Base-by-base conservation (phyloP, 2,329 filamentous ascomycete species). In the Neonectria faginata region DNA sequence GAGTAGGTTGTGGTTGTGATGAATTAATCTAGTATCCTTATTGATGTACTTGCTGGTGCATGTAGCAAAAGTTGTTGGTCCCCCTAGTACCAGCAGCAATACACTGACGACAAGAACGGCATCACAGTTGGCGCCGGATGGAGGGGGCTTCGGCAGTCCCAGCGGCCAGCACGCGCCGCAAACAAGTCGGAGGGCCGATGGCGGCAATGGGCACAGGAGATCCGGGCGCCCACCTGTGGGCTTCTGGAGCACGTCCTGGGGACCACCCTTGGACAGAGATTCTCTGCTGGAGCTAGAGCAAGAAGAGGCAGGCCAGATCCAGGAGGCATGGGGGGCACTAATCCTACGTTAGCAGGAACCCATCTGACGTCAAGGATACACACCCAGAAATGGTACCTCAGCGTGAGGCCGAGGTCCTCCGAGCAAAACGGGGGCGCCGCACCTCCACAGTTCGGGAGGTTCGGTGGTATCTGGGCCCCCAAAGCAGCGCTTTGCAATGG, bases 131-230 rank as follows among this genome's bases (percentile, higher is more conserved):
- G 65, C 60, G 42, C 65, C 70, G 70, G 71, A 60, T 71, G 61
- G 62, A 73, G 69, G 69, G 71, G 70, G 53, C 59, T 70, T 74
- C 71, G 71, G 71, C 63, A 66, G 64, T 71, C 69, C 70, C 69
- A 73, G 66, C 47, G 57, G 69, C 70, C 69, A 73, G 60, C 47
- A 59, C 62, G 60, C 55, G 55, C 55, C 63, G 68, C 55, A 63
- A 39, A 36, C 60, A 44, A 54, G 45, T 68, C 60, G 66, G 65
- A 70, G 60, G 67, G 64, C 71, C 67, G 67, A 67, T 62, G 70
- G 67, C 70, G 67, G 68, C 57, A 69, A 67, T 67, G 67, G 56
- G 41, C 50, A 56, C 60, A 66, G 66, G 65, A 68, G 66, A 69
- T 70, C 64, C 63, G 62, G 62, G 62, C 53, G 60, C 53, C 66